A percentile compares a stretch with the other conserved stretches of the same genome.
Evolutionary conservation across 1,284 basidiomycete genomes (phyloP).

Genomic region (Fomitopsis pinicola): DNA sequence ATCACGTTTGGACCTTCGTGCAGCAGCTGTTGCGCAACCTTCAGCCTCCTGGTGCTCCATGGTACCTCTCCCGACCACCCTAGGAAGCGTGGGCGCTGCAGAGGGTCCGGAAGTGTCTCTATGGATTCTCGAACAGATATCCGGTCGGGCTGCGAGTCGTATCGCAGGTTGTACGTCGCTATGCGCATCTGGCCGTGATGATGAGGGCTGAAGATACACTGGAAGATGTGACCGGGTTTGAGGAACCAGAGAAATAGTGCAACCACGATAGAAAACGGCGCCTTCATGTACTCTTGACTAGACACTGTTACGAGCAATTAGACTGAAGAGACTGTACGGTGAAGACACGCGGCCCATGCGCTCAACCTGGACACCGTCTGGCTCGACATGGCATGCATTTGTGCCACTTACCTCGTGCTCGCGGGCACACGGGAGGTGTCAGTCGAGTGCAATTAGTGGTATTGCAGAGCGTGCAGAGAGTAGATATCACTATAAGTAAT

Average conservation of each 20-base stretch:
- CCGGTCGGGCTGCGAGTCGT: conserved; percentile 46
- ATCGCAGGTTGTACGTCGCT: conserved; percentile 51
- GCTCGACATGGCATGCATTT: neutral
- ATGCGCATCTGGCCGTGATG: conserved; percentile 30
- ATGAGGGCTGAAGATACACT: neutral
- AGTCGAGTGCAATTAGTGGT: no score
- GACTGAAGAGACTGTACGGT: neutral
- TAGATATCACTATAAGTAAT: no score
- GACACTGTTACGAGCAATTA: neutral
- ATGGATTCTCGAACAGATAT: conserved; percentile 46
- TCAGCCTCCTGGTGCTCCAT: conserved; percentile 43
- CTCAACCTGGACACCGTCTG: neutral
- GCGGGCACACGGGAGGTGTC: neutral
- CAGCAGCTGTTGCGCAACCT: conserved; percentile 38
- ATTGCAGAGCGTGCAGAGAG: no score
- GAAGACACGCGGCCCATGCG: neutral
- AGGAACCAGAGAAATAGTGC: neutral
- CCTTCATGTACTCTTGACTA: neutral
- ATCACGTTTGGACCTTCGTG: neutral
- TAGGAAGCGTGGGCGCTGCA: conserved; percentile 31
- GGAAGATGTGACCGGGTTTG: conserved; percentile 2
- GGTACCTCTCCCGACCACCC: conserved; percentile 35
- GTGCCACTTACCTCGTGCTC: neutral
- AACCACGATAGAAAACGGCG: neutral
- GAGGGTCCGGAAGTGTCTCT: conserved; percentile 38